These are phyloP conservation scores for Nyctanthes arbortristis DNA, from an alignment of 257 asterid species.

Conservation along the genomic window DNA sequence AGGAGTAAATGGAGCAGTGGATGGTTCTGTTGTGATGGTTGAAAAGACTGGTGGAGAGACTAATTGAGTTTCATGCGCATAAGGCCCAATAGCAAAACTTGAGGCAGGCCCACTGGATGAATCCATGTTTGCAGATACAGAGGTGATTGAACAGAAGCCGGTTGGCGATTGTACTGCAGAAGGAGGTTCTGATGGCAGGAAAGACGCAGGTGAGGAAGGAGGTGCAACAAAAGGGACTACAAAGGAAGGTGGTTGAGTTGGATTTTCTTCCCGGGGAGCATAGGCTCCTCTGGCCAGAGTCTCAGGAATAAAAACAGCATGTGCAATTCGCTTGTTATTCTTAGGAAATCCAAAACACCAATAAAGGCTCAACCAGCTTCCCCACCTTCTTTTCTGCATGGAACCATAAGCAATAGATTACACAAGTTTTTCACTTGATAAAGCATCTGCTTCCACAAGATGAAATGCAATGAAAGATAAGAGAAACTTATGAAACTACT, in stretches of 20 bases:
- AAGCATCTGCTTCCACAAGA: neutral
- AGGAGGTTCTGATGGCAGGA: slow-evolving; percentile 81
- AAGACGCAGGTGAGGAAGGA: slow-evolving; percentile 96
- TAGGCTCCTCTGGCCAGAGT: slow-evolving; percentile 40
- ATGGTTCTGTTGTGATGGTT: slow-evolving; percentile 86
- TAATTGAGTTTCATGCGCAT: slow-evolving; percentile 89
- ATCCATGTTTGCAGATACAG: slow-evolving; percentile 68
- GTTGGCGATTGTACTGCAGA: slow-evolving; percentile 81
- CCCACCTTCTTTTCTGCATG: slow-evolving; percentile 84
- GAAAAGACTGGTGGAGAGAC: slow-evolving; percentile 96
- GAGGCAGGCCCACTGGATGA: slow-evolving; percentile 86
- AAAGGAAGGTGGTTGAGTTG: slow-evolving; percentile 53
- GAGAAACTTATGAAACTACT: neutral
- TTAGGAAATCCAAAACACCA: slow-evolving; percentile 82
- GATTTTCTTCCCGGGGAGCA: slow-evolving; percentile 39
- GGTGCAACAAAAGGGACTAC: slow-evolving; percentile 80
- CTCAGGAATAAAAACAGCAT: slow-evolving; percentile 71
- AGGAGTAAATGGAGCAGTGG: slow-evolving; percentile 95
- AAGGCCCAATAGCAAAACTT: slow-evolving; percentile 87
- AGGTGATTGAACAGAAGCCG: slow-evolving; percentile 49
- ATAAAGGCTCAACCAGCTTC: slow-evolving; percentile 71
- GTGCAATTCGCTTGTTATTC: slow-evolving; percentile 66
- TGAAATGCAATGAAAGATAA: neutral
- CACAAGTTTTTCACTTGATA: neutral
- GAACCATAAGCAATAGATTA: slow-evolving; percentile 9